Conservation (phyloP, 108 stramenopile species). For the Mediolabrus comicus region DNA sequence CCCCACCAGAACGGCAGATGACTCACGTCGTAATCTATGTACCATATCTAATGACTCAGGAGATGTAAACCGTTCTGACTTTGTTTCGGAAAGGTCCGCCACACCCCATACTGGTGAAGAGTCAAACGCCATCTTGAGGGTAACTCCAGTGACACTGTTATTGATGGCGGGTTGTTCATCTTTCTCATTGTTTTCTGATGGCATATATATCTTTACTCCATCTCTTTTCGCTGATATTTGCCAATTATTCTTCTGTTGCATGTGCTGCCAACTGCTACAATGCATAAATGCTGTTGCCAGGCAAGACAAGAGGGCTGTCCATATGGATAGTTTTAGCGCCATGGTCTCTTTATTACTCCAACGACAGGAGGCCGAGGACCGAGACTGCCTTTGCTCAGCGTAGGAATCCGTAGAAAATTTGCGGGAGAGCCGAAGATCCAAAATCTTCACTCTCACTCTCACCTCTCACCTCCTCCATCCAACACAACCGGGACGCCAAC, state of each 20-base stretch:
- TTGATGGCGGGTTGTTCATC: background rate
- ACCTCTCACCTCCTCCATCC: no score
- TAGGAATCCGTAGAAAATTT: no score
- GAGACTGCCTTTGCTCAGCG: no score
- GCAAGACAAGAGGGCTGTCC: background rate
- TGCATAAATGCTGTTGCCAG: background rate
- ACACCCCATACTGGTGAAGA: constrained; percentile 54
- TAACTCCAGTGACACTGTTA: constrained; percentile 62
- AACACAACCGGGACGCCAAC: no score
- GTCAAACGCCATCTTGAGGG: constrained; percentile 84
- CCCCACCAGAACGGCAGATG: constrained; percentile 75
- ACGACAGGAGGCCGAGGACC: no score
- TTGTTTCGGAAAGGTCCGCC: constrained; percentile 52
- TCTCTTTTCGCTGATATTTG: background rate
- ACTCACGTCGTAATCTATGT: constrained; percentile 67
- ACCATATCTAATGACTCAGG: constrained; percentile 76
- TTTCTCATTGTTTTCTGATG: background rate
- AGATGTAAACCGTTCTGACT: constrained; percentile 75
- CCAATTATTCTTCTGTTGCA: background rate
- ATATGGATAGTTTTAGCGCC: background rate
- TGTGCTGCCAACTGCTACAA: background rate
- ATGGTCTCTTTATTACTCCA: no score
- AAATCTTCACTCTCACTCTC: background rate
- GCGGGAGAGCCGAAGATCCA: background rate
- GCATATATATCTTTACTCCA: background rate